These are phyloP conservation scores for Roridomyces roridus DNA, from an alignment of 768 basidiomycete genomes.

Conservation along the genomic window DNA sequence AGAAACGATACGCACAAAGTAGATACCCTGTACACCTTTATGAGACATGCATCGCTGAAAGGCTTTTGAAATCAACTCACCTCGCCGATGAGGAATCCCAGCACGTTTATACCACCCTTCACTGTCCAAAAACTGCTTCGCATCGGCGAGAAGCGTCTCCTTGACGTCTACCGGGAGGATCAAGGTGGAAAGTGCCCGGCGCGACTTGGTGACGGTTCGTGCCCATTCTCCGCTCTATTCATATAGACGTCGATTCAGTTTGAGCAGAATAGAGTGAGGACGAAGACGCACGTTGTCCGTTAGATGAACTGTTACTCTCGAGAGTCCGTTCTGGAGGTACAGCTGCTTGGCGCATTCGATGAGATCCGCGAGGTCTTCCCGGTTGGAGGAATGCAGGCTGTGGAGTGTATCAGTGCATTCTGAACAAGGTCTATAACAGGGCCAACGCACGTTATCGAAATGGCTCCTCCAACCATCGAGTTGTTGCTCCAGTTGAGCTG, in stretches of 20 bases:
- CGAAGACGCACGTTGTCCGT: conserved; percentile 14
- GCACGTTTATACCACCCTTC: conserved; percentile 23
- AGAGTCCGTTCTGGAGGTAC: conserved; percentile 5
- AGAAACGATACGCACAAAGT: not conserved
- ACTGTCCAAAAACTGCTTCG: conserved; percentile 19
- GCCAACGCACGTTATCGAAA: conserved; percentile 9
- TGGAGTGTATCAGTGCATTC: not conserved
- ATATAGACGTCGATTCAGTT: not conserved
- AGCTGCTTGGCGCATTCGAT: conserved; percentile 8
- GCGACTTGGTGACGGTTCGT: conserved; percentile 15
- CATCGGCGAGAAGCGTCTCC: conserved; percentile 21
- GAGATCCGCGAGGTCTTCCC: conserved; percentile 12
- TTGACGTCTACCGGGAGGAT: conserved; percentile 20
- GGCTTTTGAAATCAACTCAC: not conserved
- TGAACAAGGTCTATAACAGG: not conserved
- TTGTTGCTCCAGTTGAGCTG: conserved; percentile 11
- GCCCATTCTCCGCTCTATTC: conserved; percentile 10
- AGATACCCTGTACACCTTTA: too few species aligned
- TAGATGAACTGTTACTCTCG: conserved; percentile 13
- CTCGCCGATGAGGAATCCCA: conserved; percentile 26
- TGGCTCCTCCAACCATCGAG: conserved; percentile 2
- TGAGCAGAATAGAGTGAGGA: not conserved
- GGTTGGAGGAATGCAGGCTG: conserved; percentile 15
- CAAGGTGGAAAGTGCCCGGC: conserved; percentile 17
- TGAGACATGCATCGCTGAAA: not conserved